A percentile compares a stretch with the other conserved stretches of the same genome.
Evolutionary conservation across 2,329 filamentous ascomycete species (phyloP).

Genomic region (Trichoderma endophyticum): DNA sequence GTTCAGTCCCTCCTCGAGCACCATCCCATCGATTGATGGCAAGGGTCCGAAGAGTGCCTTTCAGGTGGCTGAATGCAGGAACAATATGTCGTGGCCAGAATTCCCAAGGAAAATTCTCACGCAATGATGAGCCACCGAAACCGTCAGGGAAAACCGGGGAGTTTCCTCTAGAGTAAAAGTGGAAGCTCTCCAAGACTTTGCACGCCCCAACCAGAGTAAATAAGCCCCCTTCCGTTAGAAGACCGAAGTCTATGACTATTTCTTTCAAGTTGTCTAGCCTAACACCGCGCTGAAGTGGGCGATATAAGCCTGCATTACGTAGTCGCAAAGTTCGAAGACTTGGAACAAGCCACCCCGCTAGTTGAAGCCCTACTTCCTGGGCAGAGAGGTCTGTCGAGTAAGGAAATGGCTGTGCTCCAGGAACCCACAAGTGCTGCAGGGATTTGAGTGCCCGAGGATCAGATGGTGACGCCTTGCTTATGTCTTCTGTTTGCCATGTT

Average conservation of each 20-base stretch:
- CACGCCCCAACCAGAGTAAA: background rate
- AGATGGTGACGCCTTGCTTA: background rate
- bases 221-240: background rate
- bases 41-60: background rate
- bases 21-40: slow-evolving; percentile 12
- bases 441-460: background rate
- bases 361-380: background rate
- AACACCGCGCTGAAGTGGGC: background rate
- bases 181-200: background rate
- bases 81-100: slow-evolving; percentile 4
- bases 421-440: background rate
- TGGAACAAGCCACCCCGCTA: background rate
- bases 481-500: background rate
- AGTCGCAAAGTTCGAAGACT: background rate
- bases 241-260: background rate
- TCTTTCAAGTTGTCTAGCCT: background rate
- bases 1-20: background rate
- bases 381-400: background rate
- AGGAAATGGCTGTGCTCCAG: background rate
- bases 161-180: background rate
- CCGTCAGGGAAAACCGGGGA: background rate
- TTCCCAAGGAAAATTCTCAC: background rate
- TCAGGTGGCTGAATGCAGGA: slow-evolving; percentile 3
- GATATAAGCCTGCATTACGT: background rate
- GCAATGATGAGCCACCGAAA: background rate